phyloP scores from a whole-genome alignment of 2,329 filamentous ascomycete genomes.

The Myriosclerotinia duriaeana region DNA sequence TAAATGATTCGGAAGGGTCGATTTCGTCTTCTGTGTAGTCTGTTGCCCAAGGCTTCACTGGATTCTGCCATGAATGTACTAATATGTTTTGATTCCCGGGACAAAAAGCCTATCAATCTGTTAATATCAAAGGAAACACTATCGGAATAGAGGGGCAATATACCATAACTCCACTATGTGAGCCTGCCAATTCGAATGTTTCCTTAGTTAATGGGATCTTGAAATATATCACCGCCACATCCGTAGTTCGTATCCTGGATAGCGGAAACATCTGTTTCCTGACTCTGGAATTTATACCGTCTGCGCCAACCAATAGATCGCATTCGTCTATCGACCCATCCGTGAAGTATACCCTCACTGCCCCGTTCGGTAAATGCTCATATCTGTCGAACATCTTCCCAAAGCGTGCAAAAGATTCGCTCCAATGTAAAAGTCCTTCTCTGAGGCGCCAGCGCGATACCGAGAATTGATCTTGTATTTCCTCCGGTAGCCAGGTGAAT shows the following conservation, averaged over 20 bases:
- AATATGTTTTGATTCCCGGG: constrained; percentile 36
- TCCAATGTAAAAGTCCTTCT: constrained; percentile 32
- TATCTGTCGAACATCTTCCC: constrained; percentile 39
- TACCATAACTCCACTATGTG: constrained; percentile 33
- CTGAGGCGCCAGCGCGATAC: constrained; percentile 35
- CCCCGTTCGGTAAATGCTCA: constrained; percentile 33
- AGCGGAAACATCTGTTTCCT: constrained; percentile 41
- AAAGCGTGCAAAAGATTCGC: constrained; percentile 37
- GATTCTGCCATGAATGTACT: constrained; percentile 36
- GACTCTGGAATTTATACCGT: constrained; percentile 53
- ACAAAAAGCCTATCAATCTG: constrained; percentile 30
- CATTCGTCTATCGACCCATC: constrained; percentile 47
- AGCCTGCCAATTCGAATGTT: constrained; percentile 30
- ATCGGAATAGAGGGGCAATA: neutral
- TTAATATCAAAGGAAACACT: neutral
- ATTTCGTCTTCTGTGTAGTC: constrained; percentile 31
- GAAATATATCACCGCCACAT: constrained; percentile 37
- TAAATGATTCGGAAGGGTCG: constrained; percentile 35
- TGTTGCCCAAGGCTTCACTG: constrained; percentile 31
- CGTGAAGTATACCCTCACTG: constrained; percentile 45
- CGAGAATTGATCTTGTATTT: constrained; percentile 34
- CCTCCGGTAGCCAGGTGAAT: constrained; percentile 33
- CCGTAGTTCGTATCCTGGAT: constrained; percentile 28
- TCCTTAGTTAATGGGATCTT: constrained; percentile 36
- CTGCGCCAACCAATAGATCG: constrained; percentile 56